Evolutionary conservation across 1,139 yeast species (phyloP).

Genomic region (Yamadazyma oceani): DNA sequence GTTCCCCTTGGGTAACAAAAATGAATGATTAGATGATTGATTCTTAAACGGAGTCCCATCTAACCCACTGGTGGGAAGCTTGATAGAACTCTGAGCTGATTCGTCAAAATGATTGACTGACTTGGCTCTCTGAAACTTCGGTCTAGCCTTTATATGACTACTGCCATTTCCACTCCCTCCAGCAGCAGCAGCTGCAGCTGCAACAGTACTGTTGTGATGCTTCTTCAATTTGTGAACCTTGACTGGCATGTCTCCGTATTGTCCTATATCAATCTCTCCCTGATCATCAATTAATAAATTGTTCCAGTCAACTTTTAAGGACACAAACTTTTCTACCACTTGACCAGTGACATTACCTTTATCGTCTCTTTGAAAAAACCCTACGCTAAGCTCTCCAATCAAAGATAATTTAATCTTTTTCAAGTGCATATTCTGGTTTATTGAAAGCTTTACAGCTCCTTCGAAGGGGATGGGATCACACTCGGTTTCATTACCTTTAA

Average conservation of each 20-base stretch:
- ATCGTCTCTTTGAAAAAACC: conserved; percentile 46
- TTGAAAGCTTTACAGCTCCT: conserved; percentile 57
- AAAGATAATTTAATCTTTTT: conserved; percentile 48
- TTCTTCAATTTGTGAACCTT: conserved; percentile 15
- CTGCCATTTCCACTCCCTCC: too few relatives aligned
- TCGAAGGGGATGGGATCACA: conserved; percentile 52
- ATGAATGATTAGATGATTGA: conserved; percentile 32
- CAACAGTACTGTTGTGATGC: conserved; percentile 4
- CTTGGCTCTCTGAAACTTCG: conserved; percentile 20
- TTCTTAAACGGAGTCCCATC: conserved; percentile 47
- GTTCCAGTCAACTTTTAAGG: conserved; percentile 59
- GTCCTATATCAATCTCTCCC: conserved; percentile 47
- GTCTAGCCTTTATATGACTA: too few relatives aligned
- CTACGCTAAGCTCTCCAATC: conserved; percentile 55
- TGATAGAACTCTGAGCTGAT: conserved; percentile 12
- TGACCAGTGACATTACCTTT: conserved; percentile 39
- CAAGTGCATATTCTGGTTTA: conserved; percentile 52
- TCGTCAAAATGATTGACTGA: conserved; percentile 18
- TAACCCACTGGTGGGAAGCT: conserved; percentile 38
- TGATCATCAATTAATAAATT: conserved; percentile 50
- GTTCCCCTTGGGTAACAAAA: conserved; percentile 60
- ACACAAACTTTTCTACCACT: conserved; percentile 49
- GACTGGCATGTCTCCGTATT: conserved; percentile 37
- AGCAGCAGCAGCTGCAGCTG: too few relatives aligned
- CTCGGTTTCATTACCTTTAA: conserved; percentile 60